Percentiles rank a stretch among this genome's conserved stretches.
These are phyloP conservation scores for Ceratocystiopsis minuta DNA, from an alignment of 2,329 filamentous ascomycete species.

Conservation along the genomic window DNA sequence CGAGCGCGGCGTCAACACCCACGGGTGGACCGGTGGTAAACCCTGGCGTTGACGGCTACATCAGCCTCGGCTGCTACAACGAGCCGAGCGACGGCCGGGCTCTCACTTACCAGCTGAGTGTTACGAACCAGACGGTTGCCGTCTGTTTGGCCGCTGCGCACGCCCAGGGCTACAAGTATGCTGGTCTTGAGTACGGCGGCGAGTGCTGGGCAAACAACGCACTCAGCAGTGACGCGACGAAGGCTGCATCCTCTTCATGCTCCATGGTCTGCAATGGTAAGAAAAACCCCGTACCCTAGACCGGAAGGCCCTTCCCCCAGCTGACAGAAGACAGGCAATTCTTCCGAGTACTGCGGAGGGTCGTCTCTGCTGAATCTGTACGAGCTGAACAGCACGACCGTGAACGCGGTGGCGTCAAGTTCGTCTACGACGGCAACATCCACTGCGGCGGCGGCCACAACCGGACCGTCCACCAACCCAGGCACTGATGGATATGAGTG, in stretches of 20 bases:
- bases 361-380: slow-evolving; percentile 9
- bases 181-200: slow-evolving; percentile 18
- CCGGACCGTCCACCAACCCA: slow-evolving; percentile 17
- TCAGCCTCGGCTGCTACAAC: slow-evolving; percentile 17
- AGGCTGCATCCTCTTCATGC: slow-evolving; percentile 12
- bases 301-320: too few species aligned
- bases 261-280: slow-evolving; percentile 12
- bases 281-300: too few species aligned
- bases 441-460: not conserved
- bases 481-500: slow-evolving; percentile 14
- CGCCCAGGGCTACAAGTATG: slow-evolving; percentile 11
- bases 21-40: slow-evolving; percentile 13
- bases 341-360: slow-evolving; percentile 10
- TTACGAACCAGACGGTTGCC: slow-evolving; percentile 3
- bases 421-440: not conserved
- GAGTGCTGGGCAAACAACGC: slow-evolving; percentile 8
- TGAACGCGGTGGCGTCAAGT: not conserved
- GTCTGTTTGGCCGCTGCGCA: slow-evolving; percentile 10
- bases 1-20: not conserved
- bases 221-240: slow-evolving; percentile 4
- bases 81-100: slow-evolving; percentile 9
- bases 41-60: slow-evolving; percentile 14
- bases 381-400: slow-evolving; percentile 5
- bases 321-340: slow-evolving; percentile 1
- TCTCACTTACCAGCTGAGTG: slow-evolving; percentile 3